Conservation (phyloP, 345 rosid genomes). For the Syzygium jambos region DNA sequence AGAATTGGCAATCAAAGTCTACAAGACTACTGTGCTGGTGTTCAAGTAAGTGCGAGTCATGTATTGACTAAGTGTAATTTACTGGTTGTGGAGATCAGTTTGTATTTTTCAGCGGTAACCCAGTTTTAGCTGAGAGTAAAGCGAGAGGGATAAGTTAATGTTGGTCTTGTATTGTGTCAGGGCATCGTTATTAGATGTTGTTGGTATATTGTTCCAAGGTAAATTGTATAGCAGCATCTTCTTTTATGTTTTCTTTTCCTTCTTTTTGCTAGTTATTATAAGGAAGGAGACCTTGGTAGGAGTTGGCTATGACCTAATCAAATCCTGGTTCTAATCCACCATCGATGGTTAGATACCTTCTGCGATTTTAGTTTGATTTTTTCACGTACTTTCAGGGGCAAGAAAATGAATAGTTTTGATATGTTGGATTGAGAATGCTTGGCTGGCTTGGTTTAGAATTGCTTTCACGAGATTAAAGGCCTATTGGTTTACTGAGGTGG, state of each 20-base stretch:
- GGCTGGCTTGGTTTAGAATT: background rate
- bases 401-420: background rate
- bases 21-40: slow-evolving; percentile 74
- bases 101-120: background rate
- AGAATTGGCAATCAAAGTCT: slow-evolving; percentile 78
- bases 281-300: background rate
- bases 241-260: background rate
- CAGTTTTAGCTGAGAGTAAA: fast-evolving
- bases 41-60: slow-evolving; percentile 50
- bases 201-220: background rate
- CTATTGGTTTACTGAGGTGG: background rate
- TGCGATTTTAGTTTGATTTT: background rate
- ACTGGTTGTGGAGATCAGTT: background rate
- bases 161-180: background rate
- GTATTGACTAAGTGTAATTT: no score
- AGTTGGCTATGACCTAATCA: background rate
- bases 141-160: background rate
- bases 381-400: fast-evolving
- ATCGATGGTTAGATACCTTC: background rate
- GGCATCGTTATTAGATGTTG: background rate
- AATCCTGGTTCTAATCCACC: fast-evolving
- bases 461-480: no score
- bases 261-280: background rate
- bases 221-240: background rate
- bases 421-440: no score